These are phyloP conservation scores for Pichia membranifaciens DNA, from an alignment of 805 yeast genomes.

Conservation along the genomic window DNA sequence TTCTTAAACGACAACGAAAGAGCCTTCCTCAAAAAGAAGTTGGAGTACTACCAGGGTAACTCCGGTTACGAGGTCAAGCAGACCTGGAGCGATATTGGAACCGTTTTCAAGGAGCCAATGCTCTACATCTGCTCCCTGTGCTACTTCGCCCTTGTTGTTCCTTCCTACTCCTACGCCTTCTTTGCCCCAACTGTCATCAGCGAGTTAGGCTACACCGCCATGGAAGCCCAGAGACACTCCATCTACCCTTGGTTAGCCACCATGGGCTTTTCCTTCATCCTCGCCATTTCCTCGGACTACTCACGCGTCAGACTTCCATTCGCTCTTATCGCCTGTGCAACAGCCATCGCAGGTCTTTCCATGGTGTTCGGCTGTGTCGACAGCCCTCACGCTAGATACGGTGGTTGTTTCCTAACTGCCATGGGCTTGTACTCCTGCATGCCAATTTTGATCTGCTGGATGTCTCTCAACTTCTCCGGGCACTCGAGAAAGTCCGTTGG, in stretches of 20 bases:
- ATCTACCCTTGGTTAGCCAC: conserved; percentile 83
- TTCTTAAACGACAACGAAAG: conserved; percentile 48
- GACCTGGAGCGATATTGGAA: conserved; percentile 38
- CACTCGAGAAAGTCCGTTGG: conserved; percentile 51
- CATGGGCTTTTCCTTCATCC: conserved; percentile 55
- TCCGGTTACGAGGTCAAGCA: conserved; percentile 46
- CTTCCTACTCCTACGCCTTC: conserved; percentile 69
- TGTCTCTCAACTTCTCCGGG: conserved; percentile 56
- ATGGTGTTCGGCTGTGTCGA: conserved; percentile 43
- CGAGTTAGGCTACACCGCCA: conserved; percentile 59
- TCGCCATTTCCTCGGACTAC: conserved; percentile 59
- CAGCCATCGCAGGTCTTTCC: conserved; percentile 50
- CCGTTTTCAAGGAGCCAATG: conserved; percentile 55
- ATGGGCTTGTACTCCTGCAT: conserved; percentile 57
- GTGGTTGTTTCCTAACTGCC: conserved; percentile 57
- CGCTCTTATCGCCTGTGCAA: conserved; percentile 28
- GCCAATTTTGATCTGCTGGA: conserved; percentile 68
- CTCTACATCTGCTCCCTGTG: conserved; percentile 52
- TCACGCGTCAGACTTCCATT: conserved; percentile 41
- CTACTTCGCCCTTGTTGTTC: conserved; percentile 62
- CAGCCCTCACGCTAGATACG: conserved; percentile 45
- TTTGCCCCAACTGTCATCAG: conserved; percentile 64
- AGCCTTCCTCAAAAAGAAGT: conserved; percentile 49
- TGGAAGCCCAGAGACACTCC: conserved; percentile 70
- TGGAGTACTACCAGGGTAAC: conserved; percentile 45